Percentiles rank a stretch among this genome's conserved stretches.
Evolutionary conservation across 352 stramenopile genomes (phyloP).

Genomic region (Blastocystis sp.): DNA sequence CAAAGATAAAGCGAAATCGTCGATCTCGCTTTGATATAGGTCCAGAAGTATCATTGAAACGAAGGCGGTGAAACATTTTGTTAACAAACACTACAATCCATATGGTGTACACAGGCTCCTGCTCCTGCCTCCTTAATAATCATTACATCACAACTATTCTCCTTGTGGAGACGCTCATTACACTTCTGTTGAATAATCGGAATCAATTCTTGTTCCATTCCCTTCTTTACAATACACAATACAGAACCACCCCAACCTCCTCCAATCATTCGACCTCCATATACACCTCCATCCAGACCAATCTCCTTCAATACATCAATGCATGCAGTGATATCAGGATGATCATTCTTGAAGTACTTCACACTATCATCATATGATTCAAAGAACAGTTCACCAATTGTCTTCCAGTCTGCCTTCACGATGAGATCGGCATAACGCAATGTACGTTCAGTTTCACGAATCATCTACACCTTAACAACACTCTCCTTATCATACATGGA

Average conservation of each 20-base stretch:
- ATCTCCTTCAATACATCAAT: constrained; percentile 54
- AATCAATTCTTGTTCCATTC: constrained; percentile 47
- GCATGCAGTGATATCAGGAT: constrained; percentile 43
- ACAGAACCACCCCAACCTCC: constrained; percentile 41
- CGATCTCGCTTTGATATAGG: background rate
- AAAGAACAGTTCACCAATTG: constrained; percentile 38
- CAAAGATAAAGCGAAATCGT: background rate
- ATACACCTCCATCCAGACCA: constrained; percentile 23
- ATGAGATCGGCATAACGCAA: constrained; percentile 19
- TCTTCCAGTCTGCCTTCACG: constrained; percentile 43
- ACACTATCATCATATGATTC: constrained; percentile 29
- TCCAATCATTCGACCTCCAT: constrained; percentile 28
- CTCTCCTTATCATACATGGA: background rate
- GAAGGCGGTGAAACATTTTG: too few species aligned
- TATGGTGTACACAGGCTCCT: background rate
- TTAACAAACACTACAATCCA: background rate
- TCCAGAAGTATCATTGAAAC: background rate
- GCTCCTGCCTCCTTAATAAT: constrained; percentile 13
- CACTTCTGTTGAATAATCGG: constrained; percentile 33
- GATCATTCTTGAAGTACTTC: constrained; percentile 49
- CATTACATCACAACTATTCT: constrained; percentile 57
- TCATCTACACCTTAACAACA: constrained; percentile 20
- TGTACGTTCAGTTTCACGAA: constrained; percentile 43
- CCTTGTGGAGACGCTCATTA: background rate
- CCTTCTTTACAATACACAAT: constrained; percentile 50